Base-by-base conservation (phyloP, 2,329 filamentous ascomycete genomes). In the Esteya vermicola region DNA sequence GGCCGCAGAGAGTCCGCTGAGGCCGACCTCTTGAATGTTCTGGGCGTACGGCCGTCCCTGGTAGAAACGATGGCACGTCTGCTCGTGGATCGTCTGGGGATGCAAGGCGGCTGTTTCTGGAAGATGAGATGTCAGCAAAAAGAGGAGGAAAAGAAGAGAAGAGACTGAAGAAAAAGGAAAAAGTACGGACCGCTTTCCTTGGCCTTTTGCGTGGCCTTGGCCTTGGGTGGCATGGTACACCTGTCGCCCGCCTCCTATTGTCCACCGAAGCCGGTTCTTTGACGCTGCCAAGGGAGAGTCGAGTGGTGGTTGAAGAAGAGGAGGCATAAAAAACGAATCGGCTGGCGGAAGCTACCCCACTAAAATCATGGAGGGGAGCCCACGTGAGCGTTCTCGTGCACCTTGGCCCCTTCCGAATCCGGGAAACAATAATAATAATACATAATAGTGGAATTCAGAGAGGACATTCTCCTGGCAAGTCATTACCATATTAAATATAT, bases 31-130 rank as follows among this genome's bases (percentile, higher is more conserved):
- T 44, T 66, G 61, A 47, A 63, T 56, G 25, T 59, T 55, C 42
- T 61, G 56, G 42, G 66, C 60, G 57, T 64, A 53, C 9, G 70
- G 70, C 47, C 70, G 69, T 39, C 66, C 67, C 43, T 61, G 57
- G 57, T 64, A 62, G 59, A 64, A 68, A 43, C 61, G 63, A 43
- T 65, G 57, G 42, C 58, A 55, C 46, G 63, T 63, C 38, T 62
- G 65, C 45, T 72, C 64, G 55, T 59, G 57, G 49, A 72, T 52
- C 14, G 70, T 75, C 46, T 59, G 55, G 9, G 55, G 51, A 6
- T 55, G 45, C 26, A 55, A 46, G 4, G 28, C 28, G 10, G 28
- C 27, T 30, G 27, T 9, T 30, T 8, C 10, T 6, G 12, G 9
- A 18, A 16, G n/a, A n/a, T n/a, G n/a, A n/a, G n/a, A n/a, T 16